Evolutionary conservation across 1,284 basidiomycete genomes (phyloP).

Genomic region (Ceratobasidium sp.): DNA sequence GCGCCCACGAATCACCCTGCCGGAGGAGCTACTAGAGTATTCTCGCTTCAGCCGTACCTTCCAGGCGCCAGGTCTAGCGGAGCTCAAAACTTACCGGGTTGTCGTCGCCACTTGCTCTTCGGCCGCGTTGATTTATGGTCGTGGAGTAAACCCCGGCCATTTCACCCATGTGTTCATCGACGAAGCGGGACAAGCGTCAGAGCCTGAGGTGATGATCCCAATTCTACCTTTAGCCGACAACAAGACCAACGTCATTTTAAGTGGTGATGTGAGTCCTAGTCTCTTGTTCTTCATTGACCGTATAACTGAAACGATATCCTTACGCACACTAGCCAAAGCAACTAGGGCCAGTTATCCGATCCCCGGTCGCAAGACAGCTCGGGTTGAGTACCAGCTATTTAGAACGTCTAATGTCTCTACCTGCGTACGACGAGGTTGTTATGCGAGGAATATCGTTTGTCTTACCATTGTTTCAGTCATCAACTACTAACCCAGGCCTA

Average conservation of each 20-base stretch:
- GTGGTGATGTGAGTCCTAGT: slow-evolving; percentile 60
- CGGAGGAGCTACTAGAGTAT: slow-evolving; percentile 12
- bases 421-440: slow-evolving; percentile 57
- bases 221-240: slow-evolving; percentile 65
- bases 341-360: slow-evolving; percentile 69
- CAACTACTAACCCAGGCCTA: too few species aligned
- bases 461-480: neutral
- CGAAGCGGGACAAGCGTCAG: slow-evolving; percentile 72
- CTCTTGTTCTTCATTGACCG: neutral
- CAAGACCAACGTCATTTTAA: slow-evolving; percentile 65
- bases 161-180: slow-evolving; percentile 72
- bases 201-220: slow-evolving; percentile 67
- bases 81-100: slow-evolving; percentile 62
- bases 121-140: slow-evolving; percentile 64
- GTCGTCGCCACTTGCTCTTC: slow-evolving; percentile 71
- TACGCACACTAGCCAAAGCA: slow-evolving; percentile 59
- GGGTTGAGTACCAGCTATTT: slow-evolving; percentile 67
- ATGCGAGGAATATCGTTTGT: slow-evolving; percentile 44
- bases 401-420: slow-evolving; percentile 65
- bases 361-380: slow-evolving; percentile 60
- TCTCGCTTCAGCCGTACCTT: slow-evolving; percentile 25
- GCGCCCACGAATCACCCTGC: neutral
- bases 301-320: neutral
- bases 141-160: slow-evolving; percentile 66
- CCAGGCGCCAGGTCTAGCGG: slow-evolving; percentile 22